Evolutionary conservation across 805 yeast genomes (phyloP).

Genomic region (Yamadazyma phyllophila): DNA sequence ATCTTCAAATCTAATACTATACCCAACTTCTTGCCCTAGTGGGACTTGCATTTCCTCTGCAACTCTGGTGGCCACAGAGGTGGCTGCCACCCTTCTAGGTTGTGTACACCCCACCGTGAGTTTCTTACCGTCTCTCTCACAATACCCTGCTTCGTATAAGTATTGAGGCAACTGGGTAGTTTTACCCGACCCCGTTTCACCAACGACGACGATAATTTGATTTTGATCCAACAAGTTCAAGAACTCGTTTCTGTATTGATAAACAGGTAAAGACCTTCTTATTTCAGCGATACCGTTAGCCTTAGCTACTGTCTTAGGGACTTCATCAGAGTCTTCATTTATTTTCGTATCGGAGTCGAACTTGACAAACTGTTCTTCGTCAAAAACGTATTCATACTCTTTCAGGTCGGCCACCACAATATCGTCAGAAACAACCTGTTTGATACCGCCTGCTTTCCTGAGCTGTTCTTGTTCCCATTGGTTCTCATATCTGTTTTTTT

Average conservation of each 20-base stretch:
- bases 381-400: slow-evolving; percentile 74
- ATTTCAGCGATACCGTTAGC: slow-evolving; percentile 42
- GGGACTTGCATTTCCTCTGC: slow-evolving; percentile 81
- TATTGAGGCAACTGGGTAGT: slow-evolving; percentile 93
- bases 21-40: slow-evolving; percentile 90
- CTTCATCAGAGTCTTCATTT: slow-evolving; percentile 3
- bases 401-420: slow-evolving; percentile 42
- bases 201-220: slow-evolving; percentile 74
- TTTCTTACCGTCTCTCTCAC: slow-evolving; percentile 37
- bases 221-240: slow-evolving; percentile 56
- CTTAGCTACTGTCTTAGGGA: neutral
- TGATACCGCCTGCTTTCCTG: slow-evolving; percentile 28
- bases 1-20: slow-evolving; percentile 85
- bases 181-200: slow-evolving; percentile 93
- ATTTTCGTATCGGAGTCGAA: slow-evolving; percentile 20
- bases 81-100: slow-evolving; percentile 95
- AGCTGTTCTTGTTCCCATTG: slow-evolving; percentile 58
- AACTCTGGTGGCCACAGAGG: slow-evolving; percentile 84
- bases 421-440: slow-evolving; percentile 31
- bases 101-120: slow-evolving; percentile 79
- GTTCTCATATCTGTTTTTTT: slow-evolving; percentile 23
- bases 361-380: slow-evolving; percentile 48
- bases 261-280: slow-evolving; percentile 74
- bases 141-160: slow-evolving; percentile 77
- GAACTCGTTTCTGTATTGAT: slow-evolving; percentile 55